Evolutionary conservation across 495 filamentous ascomycete genomes (phyloP).

Genomic region (Clohesyomyces aquaticus): DNA sequence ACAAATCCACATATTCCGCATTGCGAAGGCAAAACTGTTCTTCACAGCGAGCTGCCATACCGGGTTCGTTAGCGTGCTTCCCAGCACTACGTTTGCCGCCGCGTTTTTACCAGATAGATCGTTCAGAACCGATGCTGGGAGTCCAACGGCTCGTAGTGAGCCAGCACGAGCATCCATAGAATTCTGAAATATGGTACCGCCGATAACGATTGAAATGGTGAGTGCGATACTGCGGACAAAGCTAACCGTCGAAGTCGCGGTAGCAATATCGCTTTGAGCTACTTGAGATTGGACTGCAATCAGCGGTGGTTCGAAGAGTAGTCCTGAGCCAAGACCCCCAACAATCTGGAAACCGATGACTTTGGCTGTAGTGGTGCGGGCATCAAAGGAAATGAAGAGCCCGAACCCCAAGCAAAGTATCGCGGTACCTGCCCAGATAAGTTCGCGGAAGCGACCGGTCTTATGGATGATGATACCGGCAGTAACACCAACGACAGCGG

Average conservation of each 20-base stretch:
- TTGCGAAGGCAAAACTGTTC: slow-evolving; percentile 62
- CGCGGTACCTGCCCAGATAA: slow-evolving; percentile 56
- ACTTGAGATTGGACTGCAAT: slow-evolving; percentile 47
- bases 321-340: slow-evolving; percentile 43
- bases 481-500: slow-evolving; percentile 55
- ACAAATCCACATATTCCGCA: slow-evolving; percentile 65
- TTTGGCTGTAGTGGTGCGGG: slow-evolving; percentile 48
- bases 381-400: slow-evolving; percentile 54
- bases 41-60: slow-evolving; percentile 54
- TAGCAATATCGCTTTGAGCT: slow-evolving; percentile 41
- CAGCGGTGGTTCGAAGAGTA: slow-evolving; percentile 46
- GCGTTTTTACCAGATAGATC: slow-evolving; percentile 56
- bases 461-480: slow-evolving; percentile 60
- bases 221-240: slow-evolving; percentile 44
- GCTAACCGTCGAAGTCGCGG: slow-evolving; percentile 44
- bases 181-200: slow-evolving; percentile 55
- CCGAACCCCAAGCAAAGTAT: slow-evolving; percentile 58
- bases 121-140: slow-evolving; percentile 47
- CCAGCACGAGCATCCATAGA: slow-evolving; percentile 55
- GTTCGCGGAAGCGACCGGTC: slow-evolving; percentile 63
- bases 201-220: slow-evolving; percentile 45
- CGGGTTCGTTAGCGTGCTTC: slow-evolving; percentile 52
- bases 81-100: slow-evolving; percentile 56
- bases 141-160: slow-evolving; percentile 53
- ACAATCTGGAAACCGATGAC: slow-evolving; percentile 49